Evolutionary conservation across 1,284 basidiomycete genomes (phyloP).

Genomic region (Heterobasidion annosum): DNA sequence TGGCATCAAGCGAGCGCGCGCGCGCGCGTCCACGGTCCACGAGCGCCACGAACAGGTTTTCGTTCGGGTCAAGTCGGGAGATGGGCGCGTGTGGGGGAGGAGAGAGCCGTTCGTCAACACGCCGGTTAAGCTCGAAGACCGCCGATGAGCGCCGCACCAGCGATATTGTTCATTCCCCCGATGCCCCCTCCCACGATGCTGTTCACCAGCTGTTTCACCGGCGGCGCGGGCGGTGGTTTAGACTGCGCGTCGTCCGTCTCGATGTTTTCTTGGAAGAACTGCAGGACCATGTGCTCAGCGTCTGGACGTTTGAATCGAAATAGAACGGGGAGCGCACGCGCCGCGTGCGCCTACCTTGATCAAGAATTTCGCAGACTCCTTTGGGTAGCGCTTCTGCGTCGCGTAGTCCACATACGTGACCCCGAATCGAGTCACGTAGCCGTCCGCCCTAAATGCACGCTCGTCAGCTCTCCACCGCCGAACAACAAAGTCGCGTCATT

Average conservation of each 20-base stretch:
- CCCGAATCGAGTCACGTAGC: conserved; percentile 55
- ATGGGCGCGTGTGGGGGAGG: not conserved
- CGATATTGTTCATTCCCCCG: not conserved
- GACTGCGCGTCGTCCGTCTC: not conserved
- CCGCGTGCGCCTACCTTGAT: conserved; percentile 20
- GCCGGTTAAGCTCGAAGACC: not conserved
- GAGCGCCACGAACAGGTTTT: not conserved
- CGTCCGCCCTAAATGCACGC: conserved; percentile 41
- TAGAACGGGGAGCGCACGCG: not conserved
- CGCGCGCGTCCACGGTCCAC: not conserved
- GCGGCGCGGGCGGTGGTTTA: too few relatives aligned
- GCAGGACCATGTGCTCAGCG: not conserved
- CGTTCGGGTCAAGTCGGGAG: not conserved
- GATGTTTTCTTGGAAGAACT: conserved; percentile 7
- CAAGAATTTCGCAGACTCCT: conserved; percentile 55
- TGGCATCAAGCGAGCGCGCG: not conserved
- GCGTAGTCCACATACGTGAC: conserved; percentile 63
- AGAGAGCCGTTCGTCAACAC: not conserved
- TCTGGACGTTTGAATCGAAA: not conserved
- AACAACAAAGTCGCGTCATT: conserved; percentile 1
- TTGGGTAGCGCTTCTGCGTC: conserved; percentile 61
- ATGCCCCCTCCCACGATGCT: not conserved
- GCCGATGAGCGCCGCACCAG: conserved; percentile 2
- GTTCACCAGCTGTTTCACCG: not conserved
- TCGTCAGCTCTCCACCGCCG: not conserved